Evolutionary conservation across 2,329 filamentous ascomycete species (phyloP).

Genomic region (Xylariaceae sp.): DNA sequence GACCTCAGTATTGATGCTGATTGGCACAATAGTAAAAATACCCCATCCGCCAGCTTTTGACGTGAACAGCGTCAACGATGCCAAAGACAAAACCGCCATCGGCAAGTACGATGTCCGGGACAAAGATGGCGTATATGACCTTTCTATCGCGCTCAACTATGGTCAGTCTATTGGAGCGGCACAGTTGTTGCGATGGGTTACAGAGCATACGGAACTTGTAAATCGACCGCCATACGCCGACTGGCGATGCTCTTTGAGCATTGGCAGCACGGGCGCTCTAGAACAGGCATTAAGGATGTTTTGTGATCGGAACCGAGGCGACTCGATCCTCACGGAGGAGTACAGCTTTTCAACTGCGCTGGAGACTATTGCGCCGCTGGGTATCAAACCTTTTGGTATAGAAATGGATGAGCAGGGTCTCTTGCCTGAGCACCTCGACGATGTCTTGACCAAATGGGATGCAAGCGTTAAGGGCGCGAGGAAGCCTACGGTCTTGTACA

Average conservation of each 20-base stretch:
- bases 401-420: constrained; percentile 52
- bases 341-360: constrained; percentile 80
- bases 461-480: constrained; percentile 37
- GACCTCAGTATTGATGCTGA: background rate
- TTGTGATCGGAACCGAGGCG: constrained; percentile 62
- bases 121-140: constrained; percentile 55
- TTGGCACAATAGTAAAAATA: constrained; percentile 8
- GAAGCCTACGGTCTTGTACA: constrained; percentile 56
- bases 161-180: constrained; percentile 81
- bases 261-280: constrained; percentile 81
- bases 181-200: constrained; percentile 84
- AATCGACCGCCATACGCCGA: constrained; percentile 84
- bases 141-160: constrained; percentile 90
- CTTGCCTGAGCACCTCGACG: constrained; percentile 48
- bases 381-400: constrained; percentile 48
- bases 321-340: constrained; percentile 80
- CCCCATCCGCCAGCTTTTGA: constrained; percentile 11
- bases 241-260: constrained; percentile 79
- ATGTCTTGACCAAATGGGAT: constrained; percentile 49
- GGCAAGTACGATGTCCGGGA: constrained; percentile 75
- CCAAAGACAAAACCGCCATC: constrained; percentile 51
- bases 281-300: constrained; percentile 84
- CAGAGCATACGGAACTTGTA: constrained; percentile 92
- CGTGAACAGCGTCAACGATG: background rate
- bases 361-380: constrained; percentile 54